These are phyloP conservation scores for Geranomyces variabilis DNA, from an alignment of 192 early-diverging fungal genomes.

Conservation along the genomic window DNA sequence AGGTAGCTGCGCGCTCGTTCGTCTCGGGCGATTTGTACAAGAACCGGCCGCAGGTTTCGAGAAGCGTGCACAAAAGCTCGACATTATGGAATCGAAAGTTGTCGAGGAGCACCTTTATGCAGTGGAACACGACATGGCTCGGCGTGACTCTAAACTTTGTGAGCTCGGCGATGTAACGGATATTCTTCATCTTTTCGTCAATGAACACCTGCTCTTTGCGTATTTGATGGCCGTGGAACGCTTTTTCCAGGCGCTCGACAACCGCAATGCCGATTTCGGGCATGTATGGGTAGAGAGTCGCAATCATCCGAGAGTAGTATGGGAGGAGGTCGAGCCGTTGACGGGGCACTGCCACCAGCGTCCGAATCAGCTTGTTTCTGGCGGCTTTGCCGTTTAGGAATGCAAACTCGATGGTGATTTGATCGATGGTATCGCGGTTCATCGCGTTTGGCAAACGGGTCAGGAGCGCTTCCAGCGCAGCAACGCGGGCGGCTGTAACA, in stretches of 20 bases:
- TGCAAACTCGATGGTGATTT: conserved; percentile 90
- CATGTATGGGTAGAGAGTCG: conserved; percentile 82
- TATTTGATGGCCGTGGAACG: conserved; percentile 73
- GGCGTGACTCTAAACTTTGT: conserved; percentile 92
- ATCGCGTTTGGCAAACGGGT: conserved; percentile 72
- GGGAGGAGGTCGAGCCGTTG: conserved; percentile 83
- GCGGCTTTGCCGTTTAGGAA: conserved; percentile 83
- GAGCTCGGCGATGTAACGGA: conserved; percentile 87
- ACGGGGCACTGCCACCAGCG: conserved; percentile 78
- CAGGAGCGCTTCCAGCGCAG: conserved; percentile 66
- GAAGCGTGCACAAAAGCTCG: conserved; percentile 76
- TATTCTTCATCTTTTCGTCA: conserved; percentile 80
- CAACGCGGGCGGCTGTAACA: conserved; percentile 31
- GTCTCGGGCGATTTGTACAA: conserved; percentile 80
- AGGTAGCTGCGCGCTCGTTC: conserved; percentile 63
- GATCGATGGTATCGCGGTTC: conserved; percentile 86
- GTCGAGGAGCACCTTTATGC: conserved; percentile 83
- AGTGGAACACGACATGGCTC: conserved; percentile 78
- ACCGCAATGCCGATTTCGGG: conserved; percentile 81
- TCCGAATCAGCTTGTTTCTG: conserved; percentile 75
- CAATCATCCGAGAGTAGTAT: conserved; percentile 88
- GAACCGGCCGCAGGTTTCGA: conserved; percentile 91
- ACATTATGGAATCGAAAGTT: conserved; percentile 83
- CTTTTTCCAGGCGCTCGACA: conserved; percentile 67
- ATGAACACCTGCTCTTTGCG: conserved; percentile 72